Percentiles rank a stretch among this genome's conserved stretches.
phyloP scores from a whole-genome alignment of 176 grass and related monocot genomes.

The Carex pumila region DNA sequence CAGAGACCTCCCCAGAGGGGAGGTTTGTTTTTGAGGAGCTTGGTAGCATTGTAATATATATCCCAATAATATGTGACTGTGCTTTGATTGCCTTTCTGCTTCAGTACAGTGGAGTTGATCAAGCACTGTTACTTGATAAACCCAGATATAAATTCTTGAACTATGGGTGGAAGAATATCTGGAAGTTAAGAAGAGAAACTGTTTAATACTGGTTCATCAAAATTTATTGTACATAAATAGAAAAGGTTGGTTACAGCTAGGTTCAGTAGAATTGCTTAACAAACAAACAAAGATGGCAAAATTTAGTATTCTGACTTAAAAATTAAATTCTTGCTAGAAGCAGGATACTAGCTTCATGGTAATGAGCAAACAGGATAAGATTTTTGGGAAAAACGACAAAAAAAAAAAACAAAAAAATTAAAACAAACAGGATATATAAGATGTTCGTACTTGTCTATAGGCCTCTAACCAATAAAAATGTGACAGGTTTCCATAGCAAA shows the following conservation, averaged over 20 bases:
- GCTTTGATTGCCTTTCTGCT: not conserved
- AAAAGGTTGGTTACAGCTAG: not conserved
- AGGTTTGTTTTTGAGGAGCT: constrained; percentile 19
- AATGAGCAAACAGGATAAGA: not conserved
- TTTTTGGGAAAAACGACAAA: too few species aligned
- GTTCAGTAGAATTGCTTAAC: not conserved
- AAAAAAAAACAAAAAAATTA: too few species aligned
- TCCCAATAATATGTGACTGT: not conserved
- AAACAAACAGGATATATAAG: not conserved
- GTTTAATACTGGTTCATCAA: not conserved
- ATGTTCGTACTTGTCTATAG: not conserved
- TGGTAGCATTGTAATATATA: constrained; percentile 23
- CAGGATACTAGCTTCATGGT: too few species aligned
- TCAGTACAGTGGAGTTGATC: not conserved
- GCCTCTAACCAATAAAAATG: not conserved
- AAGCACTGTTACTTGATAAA: not conserved
- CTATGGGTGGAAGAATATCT: not conserved
- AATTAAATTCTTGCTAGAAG: not conserved
- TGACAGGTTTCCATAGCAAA: constrained; percentile 13
- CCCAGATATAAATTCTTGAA: not conserved
- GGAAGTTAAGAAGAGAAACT: not conserved
- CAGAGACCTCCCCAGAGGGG: not conserved
- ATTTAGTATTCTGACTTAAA: not conserved
- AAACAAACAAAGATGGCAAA: not conserved
- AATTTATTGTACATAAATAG: not conserved